These are phyloP conservation scores for Guillardia theta DNA, from an alignment of 78 protist species.

Conservation along the genomic window DNA sequence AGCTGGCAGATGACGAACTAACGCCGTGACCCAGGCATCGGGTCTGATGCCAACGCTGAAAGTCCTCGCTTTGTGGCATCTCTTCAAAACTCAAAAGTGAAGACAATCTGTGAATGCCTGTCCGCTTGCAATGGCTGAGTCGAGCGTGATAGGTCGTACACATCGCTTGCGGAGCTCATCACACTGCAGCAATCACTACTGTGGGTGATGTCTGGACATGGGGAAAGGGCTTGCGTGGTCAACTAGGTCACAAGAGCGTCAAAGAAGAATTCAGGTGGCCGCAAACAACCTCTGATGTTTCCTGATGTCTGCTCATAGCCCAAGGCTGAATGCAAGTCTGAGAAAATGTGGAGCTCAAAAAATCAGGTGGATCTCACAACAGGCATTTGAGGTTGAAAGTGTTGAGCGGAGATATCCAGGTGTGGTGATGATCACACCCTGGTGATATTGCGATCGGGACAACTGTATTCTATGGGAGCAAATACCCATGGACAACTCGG, in stretches of 20 bases:
- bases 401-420: not conserved
- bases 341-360: not conserved
- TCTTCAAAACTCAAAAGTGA: not conserved
- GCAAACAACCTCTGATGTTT: no score
- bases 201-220: not conserved
- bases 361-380: not conserved
- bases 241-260: not conserved
- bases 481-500: not conserved
- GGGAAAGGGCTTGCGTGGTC: not conserved
- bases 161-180: not conserved
- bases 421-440: constrained; percentile 2
- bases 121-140: no score
- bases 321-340: not conserved
- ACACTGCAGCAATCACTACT: not conserved
- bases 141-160: no score
- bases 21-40: not conserved
- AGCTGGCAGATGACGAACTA: not conserved
- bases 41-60: not conserved
- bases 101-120: no score
- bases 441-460: not conserved
- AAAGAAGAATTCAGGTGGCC: not conserved
- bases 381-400: not conserved
- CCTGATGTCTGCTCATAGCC: no score
- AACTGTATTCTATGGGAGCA: not conserved
- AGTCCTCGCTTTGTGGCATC: not conserved